Percentiles rank a stretch among this genome's conserved stretches.
These are phyloP conservation scores for Ganoderma sinense DNA, from an alignment of 1,284 basidiomycete species.

Conservation along the genomic window DNA sequence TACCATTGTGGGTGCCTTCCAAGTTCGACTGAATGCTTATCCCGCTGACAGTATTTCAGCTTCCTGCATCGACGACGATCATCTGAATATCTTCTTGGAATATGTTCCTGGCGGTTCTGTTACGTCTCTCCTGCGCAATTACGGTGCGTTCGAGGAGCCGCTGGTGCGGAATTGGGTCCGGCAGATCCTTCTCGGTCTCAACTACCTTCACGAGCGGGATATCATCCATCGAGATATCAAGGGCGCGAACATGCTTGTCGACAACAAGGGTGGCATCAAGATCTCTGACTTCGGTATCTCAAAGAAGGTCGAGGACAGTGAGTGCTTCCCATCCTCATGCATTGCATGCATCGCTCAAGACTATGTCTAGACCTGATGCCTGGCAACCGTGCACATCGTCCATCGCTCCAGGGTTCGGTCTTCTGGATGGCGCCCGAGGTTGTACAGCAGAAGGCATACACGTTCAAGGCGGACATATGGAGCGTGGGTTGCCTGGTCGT, in stretches of 20 bases:
- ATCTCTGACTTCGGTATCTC: conserved; percentile 99
- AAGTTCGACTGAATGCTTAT: not conserved
- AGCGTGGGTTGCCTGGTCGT: conserved; percentile 97
- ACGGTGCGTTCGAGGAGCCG: conserved; percentile 96
- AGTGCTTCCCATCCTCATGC: conserved; percentile 43
- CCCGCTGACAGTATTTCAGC: conserved; percentile 52
- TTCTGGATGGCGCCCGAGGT: conserved; percentile 99
- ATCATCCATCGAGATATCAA: conserved; percentile 99
- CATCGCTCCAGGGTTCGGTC: conserved; percentile 95
- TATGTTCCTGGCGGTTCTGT: conserved; percentile 99
- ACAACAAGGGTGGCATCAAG: conserved; percentile 98
- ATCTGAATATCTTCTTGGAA: conserved; percentile 98
- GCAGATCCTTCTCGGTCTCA: conserved; percentile 92
- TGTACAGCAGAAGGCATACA: conserved; percentile 95
- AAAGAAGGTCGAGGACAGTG: conserved; percentile 96
- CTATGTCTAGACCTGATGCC: conserved; percentile 71
- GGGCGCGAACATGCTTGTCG: conserved; percentile 97
- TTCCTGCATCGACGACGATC: conserved; percentile 88
- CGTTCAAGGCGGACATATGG: conserved; percentile 98
- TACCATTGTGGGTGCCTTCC: conserved; percentile 79
- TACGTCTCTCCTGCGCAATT: conserved; percentile 90
- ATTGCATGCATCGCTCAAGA: not conserved
- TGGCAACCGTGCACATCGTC: conserved; percentile 83
- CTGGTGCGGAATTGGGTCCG: conserved; percentile 95
- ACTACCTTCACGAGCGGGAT: conserved; percentile 92